These are phyloP conservation scores for Alternaria sp. DNA, from an alignment of 2,329 filamentous ascomycete species.

Conservation along the genomic window DNA sequence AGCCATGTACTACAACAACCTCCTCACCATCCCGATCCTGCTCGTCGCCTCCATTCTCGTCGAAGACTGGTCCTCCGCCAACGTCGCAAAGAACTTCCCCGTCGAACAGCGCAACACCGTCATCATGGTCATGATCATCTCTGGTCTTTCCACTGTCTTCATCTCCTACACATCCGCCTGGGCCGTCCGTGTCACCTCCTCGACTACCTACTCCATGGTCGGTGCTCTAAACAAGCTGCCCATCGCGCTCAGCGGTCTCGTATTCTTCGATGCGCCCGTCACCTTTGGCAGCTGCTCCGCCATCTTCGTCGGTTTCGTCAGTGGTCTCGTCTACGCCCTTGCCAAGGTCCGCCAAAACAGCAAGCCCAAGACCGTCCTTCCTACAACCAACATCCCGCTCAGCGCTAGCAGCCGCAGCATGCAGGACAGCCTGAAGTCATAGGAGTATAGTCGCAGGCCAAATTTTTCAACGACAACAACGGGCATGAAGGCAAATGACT, in stretches of 20 bases:
- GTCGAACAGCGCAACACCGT: conserved; percentile 77
- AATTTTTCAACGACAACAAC: conserved; percentile 9
- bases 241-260: conserved; percentile 85
- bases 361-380: conserved; percentile 70
- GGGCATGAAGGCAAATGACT: conserved; percentile 18
- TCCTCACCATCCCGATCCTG: conserved; percentile 92
- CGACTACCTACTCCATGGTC: conserved; percentile 98
- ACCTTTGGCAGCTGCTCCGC: conserved; percentile 91
- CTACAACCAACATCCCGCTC: conserved; percentile 70
- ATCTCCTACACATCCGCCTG: conserved; percentile 99
- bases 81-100: conserved; percentile 89
- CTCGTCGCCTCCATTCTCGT: conserved; percentile 78
- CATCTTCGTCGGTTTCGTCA: conserved; percentile 89
- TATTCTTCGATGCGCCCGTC: conserved; percentile 95
- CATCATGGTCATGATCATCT: conserved; percentile 89
- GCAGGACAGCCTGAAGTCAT: conserved; percentile 76
- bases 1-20: conserved; percentile 99
- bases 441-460: conserved; percentile 1
- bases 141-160: conserved; percentile 90
- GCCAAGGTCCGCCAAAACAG: conserved; percentile 82
- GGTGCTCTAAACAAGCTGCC: conserved; percentile 97
- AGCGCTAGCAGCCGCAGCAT: conserved; percentile 92
- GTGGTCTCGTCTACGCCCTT: conserved; percentile 87
- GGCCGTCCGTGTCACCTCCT: conserved; percentile 97
- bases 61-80: conserved; percentile 90